These are phyloP conservation scores for Acanthamoeba polyphaga DNA, from an alignment of 208 protist genomes.

Conservation along the genomic window DNA sequence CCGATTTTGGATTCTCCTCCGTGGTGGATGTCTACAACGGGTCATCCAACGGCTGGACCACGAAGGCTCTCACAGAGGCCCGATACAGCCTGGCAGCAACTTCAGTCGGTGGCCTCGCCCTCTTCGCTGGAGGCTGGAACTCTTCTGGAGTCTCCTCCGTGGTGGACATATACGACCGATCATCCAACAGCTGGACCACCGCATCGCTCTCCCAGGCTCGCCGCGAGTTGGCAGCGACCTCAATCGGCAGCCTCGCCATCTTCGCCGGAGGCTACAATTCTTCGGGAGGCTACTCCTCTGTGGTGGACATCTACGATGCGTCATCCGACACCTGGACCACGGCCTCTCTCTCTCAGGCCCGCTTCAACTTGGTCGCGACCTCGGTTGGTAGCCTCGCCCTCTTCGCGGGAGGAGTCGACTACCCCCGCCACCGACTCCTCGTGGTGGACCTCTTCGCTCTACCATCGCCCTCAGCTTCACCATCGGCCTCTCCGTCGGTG, in stretches of 20 bases:
- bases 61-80: too few relatives aligned
- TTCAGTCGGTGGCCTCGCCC: too few relatives aligned
- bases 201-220: too few relatives aligned
- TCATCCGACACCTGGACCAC: not conserved
- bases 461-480: not conserved
- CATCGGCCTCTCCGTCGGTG: not conserved
- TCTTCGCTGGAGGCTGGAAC: not conserved
- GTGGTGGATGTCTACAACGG: too few relatives aligned
- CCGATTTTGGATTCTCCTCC: too few relatives aligned
- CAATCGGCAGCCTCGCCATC: not conserved
- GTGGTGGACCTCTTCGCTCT: not conserved
- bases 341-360: too few relatives aligned
- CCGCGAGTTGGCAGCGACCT: not conserved
- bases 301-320: conserved; percentile 5
- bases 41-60: too few relatives aligned
- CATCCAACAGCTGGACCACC: too few relatives aligned
- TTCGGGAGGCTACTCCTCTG: not conserved
- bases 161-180: not conserved
- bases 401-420: not conserved
- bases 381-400: not conserved
- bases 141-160: not conserved
- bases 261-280: not conserved
- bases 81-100: too few relatives aligned
- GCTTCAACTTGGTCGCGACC: not conserved
- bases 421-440: not conserved